Evolutionary conservation across 345 rosid genomes (phyloP).

Genomic region (Murraya koenigii): DNA sequence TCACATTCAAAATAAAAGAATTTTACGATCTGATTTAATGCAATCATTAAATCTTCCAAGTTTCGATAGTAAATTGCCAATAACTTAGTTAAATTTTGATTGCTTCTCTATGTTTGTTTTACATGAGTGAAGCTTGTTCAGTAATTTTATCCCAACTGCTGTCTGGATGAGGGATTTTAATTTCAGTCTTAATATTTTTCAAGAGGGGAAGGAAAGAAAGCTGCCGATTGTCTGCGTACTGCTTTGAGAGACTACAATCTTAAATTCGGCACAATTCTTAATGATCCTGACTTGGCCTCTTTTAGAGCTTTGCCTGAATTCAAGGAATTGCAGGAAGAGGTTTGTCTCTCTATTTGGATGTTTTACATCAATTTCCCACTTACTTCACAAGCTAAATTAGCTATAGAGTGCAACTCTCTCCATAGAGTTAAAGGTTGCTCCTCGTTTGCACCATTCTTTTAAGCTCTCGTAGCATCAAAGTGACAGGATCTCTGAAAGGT

Average conservation of each 20-base stretch:
- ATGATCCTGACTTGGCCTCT: conserved; percentile 94
- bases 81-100: neutral
- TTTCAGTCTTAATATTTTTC: conserved; percentile 26
- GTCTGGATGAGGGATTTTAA: neutral
- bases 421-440: neutral
- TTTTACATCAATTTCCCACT: neutral
- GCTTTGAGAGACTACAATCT: conserved; percentile 88
- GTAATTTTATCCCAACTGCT: neutral
- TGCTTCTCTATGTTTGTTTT: neutral
- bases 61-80: neutral
- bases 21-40: neutral
- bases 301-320: conserved; percentile 92
- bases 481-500: neutral
- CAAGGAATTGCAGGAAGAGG: conserved; percentile 97
- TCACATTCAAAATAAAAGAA: neutral
- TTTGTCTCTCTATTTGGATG: conserved; percentile 19
- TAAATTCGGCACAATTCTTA: conserved; percentile 84
- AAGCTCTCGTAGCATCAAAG: neutral
- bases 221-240: conserved; percentile 74
- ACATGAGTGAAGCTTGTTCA: neutral
- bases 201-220: conserved; percentile 85
- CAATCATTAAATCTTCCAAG: neutral
- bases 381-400: neutral
- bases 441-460: neutral
- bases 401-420: neutral